Evolutionary conservation across 352 stramenopile species (phyloP).

Genomic region (Phytophthora fragariaefolia): DNA sequence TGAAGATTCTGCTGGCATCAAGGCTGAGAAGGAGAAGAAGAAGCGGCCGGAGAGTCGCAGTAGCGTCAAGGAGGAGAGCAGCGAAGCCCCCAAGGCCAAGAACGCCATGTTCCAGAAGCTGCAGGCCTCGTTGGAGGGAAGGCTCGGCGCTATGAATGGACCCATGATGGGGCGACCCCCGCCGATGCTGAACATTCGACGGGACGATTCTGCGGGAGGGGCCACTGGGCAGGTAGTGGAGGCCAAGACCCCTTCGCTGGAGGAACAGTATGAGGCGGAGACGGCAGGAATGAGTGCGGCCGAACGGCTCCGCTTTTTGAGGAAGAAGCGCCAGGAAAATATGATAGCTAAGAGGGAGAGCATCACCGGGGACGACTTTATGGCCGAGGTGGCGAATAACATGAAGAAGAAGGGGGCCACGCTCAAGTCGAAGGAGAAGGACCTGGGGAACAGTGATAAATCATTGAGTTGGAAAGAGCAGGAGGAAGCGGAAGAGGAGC

Average conservation of each 20-base stretch:
- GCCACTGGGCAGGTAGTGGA: conserved; percentile 2
- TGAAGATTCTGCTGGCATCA: background rate
- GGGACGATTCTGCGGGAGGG: conserved; percentile 1
- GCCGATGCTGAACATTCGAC: conserved; percentile 41
- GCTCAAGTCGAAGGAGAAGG: conserved; percentile 21
- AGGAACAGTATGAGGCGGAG: conserved; percentile 63
- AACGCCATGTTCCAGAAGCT: conserved; percentile 57
- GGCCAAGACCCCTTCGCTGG: conserved; percentile 20
- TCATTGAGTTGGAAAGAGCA: conserved; percentile 39
- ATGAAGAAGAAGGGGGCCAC: conserved; percentile 71
- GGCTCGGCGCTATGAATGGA: conserved; percentile 30
- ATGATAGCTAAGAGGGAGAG: conserved; percentile 61
- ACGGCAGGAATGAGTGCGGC: conserved; percentile 67
- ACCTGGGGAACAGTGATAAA: conserved; percentile 19
- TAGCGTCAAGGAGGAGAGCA: background rate
- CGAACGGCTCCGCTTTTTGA: conserved; percentile 66
- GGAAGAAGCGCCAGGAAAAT: conserved; percentile 63
- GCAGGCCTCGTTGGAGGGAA: conserved; percentile 61
- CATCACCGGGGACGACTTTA: conserved; percentile 63
- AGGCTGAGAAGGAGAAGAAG: conserved; percentile 15
- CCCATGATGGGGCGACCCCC: conserved; percentile 36
- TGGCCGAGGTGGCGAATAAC: conserved; percentile 69
- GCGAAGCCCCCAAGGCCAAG: conserved; percentile 15
- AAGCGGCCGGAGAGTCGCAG: conserved; percentile 4
- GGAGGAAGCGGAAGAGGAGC: conserved; percentile 41